Conservation (phyloP, 805 yeast species). For the Candida bentonensis region DNA sequence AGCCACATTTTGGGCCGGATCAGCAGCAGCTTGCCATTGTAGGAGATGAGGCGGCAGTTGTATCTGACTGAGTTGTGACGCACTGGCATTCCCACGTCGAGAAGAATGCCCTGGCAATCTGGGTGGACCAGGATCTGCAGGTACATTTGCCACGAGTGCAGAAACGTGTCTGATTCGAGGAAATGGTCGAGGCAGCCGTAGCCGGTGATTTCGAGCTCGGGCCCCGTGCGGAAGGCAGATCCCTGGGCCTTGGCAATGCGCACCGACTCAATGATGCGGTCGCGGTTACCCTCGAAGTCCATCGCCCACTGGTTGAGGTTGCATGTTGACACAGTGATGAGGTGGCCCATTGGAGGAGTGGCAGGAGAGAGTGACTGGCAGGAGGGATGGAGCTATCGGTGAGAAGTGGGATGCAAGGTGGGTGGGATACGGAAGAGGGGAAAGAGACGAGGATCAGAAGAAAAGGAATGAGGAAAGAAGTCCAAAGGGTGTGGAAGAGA, state of each 20-base stretch:
- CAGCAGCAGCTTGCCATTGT: constrained; percentile 62
- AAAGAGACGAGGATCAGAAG: constrained; percentile 3
- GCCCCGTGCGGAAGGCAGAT: constrained; percentile 85
- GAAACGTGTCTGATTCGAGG: constrained; percentile 72
- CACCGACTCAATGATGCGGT: constrained; percentile 75
- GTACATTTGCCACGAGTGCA: constrained; percentile 93
- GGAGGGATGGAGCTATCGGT: too few species aligned
- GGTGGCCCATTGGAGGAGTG: constrained; percentile 51
- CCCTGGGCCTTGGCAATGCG: constrained; percentile 57
- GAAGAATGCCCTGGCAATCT: constrained; percentile 60
- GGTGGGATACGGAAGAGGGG: constrained; percentile 1
- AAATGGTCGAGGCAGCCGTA: constrained; percentile 70
- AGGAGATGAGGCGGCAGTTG: constrained; percentile 79
- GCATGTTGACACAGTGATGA: constrained; percentile 84
- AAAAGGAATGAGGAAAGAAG: constrained; percentile 1
- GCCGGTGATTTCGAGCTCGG: constrained; percentile 89
- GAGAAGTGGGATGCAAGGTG: too few species aligned
- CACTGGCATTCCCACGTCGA: constrained; percentile 93
- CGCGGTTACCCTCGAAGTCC: constrained; percentile 94
- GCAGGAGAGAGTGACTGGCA: too few species aligned
- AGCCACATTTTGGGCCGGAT: constrained; percentile 88
- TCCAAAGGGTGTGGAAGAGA: too few species aligned
- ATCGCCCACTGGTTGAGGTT: constrained; percentile 97
- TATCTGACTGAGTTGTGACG: constrained; percentile 76
- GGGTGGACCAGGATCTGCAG: constrained; percentile 53